Evolutionary conservation across 148 eudicot species (phyloP), one percentile per base, ranked within the genome.

Genomic region (Simmondsia chinensis): DNA sequence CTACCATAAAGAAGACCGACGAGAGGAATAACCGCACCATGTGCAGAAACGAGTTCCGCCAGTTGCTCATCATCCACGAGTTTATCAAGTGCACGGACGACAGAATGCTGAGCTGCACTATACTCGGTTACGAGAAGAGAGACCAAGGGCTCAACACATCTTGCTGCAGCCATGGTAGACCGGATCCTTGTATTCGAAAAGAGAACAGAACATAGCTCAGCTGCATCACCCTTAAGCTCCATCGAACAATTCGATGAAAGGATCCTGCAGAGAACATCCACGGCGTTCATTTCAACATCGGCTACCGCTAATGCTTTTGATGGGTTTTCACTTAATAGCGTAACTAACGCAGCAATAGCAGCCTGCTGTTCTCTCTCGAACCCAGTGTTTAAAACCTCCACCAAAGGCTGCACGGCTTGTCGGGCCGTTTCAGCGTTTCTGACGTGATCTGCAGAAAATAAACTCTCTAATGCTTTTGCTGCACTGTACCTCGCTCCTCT

Each of bases 401-500:
- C 95, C 64, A 91, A 66, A 0, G 97, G 97, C 40, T 91, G 95
- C 56, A 91, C 93, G 66, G 97, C 95, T 53, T 91, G 95, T 61
- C 88, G 73, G 21, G 97, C 67, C 27, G 73, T 71, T 62, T 91
- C 97, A 10, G 95, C 94, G 66, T 82, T 91, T 54, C 97, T 74
- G 33, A 91, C 77, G 48, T 91, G 95, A 43, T 91, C 97, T 6
- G 97, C 95, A 8, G 88, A 79, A 62, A 91, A 91, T 43, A 91
- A 72, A 58, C 77, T 76, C 67, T 85, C 97, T 73, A 91, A 70
- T 32, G 97, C 97, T 66, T 82, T 79, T 12, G 97, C 87, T 33
- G 97, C 94, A 74, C 95, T 91, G 60, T 79, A 85, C 59, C 97
- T 82, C 39, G 97, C 95, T 20, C 79, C 94, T 70, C 97, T 76